phyloP scores from a whole-genome alignment of 1,284 basidiomycete genomes.

The Omphalotus olearius region DNA sequence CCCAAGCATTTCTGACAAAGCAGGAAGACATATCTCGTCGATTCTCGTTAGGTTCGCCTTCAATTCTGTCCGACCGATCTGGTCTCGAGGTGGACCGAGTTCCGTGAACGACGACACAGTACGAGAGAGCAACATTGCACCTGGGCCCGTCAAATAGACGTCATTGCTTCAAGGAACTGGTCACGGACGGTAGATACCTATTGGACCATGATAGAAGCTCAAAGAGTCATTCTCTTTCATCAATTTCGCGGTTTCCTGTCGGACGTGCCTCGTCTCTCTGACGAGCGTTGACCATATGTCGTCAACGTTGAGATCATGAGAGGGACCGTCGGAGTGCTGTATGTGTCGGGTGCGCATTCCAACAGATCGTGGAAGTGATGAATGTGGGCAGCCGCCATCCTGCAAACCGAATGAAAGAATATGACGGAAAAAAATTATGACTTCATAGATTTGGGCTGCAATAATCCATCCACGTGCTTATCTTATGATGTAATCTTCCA shows the following conservation, averaged over 20 bases:
- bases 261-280: constrained; percentile 6
- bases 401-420: no score
- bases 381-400: no score
- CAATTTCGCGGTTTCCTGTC: background rate
- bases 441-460: no score
- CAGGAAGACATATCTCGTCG: background rate
- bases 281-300: constrained; percentile 10
- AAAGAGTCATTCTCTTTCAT: background rate
- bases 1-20: background rate
- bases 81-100: constrained; percentile 9
- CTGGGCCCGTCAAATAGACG: background rate
- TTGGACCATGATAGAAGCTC: constrained; percentile 7
- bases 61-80: constrained; percentile 1
- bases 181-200: constrained; percentile 1
- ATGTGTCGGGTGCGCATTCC: constrained; percentile 9
- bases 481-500: no score
- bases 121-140: constrained; percentile 6
- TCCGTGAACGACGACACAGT: constrained; percentile 7
- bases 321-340: constrained; percentile 5
- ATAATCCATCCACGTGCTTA: no score
- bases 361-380: no score
- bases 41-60: constrained; percentile 3
- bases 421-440: no score
- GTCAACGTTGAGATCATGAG: constrained; percentile 9
- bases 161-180: background rate